Base-by-base conservation (phyloP, 179 eudicot genomes). In the Vitellaria paradoxa region DNA sequence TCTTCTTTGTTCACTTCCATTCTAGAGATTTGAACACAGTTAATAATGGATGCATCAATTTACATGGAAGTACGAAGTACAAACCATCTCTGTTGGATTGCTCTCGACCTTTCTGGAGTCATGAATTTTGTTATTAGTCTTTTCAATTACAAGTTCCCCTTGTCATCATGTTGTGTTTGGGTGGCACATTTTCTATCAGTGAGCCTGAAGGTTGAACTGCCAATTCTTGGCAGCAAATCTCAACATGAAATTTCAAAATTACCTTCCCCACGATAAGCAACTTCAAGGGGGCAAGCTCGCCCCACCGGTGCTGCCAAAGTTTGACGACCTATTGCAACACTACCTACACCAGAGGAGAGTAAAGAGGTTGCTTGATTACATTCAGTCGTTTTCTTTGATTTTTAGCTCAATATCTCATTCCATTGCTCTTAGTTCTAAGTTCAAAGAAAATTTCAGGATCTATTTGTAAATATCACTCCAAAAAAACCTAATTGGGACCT, bases 401-500 rank as follows among this genome's bases (percentile, higher is more conserved):
- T 37, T 5, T 45, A 37, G 72, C 55, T 7, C 37, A 30, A 42
- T 30, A 1, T 81, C 50, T 24, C 30, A 37, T 65, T 65, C n/a
- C 30, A 12, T 47, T 30, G 18, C 49, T 65, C 53, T 45, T 24
- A n/a, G 56, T 63, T 10, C 72, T 70, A 55, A 76, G 9, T 17
- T 74, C n/a, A 55, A 21, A 78, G 24, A 18, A 77, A 63, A 55
- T 15, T 82, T 70, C 88, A 96, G 99, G 97, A 95, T 81, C 99
- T 97, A 53, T 93, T 94, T 84, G 88, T 95, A 50, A 95, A 95
- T 81, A 95, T 96, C 81, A 98, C 98, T 77, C 99, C 99, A 47
- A 96, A 96, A 78, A 96, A 96, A 83, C 99, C 99, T 66, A 96
- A 96, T 80, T 96, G 98, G 98, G 99, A 96, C 64, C 94, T 96